Conservation (phyloP, 345 rosid genomes). For the Eucalyptus pumila region DNA sequence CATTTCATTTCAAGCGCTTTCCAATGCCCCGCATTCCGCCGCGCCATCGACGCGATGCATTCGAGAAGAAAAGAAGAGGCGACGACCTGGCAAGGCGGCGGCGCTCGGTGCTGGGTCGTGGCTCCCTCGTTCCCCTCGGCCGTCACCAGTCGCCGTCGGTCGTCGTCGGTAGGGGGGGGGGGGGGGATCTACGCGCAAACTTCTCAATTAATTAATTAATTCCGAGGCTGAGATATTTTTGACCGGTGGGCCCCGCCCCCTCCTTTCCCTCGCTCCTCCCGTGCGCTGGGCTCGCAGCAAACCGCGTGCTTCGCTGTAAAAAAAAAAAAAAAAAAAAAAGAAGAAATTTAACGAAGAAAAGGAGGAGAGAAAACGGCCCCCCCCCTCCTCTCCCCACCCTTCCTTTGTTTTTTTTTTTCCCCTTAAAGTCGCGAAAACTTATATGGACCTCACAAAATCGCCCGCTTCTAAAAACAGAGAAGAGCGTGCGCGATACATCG, state of each 20-base stretch:
- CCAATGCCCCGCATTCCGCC: neutral
- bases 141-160: neutral
- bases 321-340: neutral
- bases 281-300: neutral
- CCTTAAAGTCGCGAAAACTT: neutral
- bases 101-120: neutral
- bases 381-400: too few species aligned
- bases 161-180: neutral
- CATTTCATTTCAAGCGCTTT: neutral
- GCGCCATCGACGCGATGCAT: neutral
- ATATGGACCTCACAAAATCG: neutral
- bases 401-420: too few species aligned
- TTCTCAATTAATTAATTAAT: neutral
- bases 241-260: neutral
- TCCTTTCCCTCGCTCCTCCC: neutral
- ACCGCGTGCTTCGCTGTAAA: neutral
- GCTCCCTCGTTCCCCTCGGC: neutral
- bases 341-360: neutral
- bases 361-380: neutral
- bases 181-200: neutral
- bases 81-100: neutral
- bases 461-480: neutral
- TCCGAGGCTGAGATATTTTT: neutral
- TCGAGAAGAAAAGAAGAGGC: neutral
- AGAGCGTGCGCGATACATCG: neutral